Percentiles rank a stretch among this genome's conserved stretches.
Evolutionary conservation across 2,329 filamentous ascomycete species (phyloP).

Genomic region (Aureobasidium sp.): DNA sequence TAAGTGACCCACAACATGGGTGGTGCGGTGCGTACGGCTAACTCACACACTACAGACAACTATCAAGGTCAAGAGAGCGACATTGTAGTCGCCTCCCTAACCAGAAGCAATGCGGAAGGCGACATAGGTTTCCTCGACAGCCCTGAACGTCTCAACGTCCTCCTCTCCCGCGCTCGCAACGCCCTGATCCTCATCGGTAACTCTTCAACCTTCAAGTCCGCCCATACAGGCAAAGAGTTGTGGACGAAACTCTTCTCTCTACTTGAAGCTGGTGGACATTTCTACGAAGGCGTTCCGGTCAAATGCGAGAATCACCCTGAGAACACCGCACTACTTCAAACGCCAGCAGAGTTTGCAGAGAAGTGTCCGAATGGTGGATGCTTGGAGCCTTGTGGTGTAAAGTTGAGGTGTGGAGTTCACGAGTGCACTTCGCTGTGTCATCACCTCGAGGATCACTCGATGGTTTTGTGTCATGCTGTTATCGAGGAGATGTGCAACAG

Average conservation of each 20-base stretch:
- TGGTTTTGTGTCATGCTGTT: constrained; percentile 35
- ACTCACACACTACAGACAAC: constrained; percentile 36
- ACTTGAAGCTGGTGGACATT: constrained; percentile 20
- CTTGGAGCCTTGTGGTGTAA: constrained; percentile 43
- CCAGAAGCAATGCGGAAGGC: constrained; percentile 54
- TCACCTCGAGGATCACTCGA: constrained; percentile 48
- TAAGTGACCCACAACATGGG: not conserved
- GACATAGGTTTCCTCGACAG: constrained; percentile 59
- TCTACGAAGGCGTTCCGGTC: constrained; percentile 49
- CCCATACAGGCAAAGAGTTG: constrained; percentile 12
- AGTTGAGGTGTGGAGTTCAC: constrained; percentile 50
- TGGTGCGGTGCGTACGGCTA: too few species aligned
- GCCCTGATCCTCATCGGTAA: constrained; percentile 67
- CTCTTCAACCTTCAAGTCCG: constrained; percentile 23
- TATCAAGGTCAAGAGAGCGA: constrained; percentile 72
- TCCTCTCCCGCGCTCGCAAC: constrained; percentile 57
- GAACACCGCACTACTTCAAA: constrained; percentile 36
- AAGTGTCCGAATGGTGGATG: constrained; percentile 65
- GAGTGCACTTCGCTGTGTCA: constrained; percentile 55
- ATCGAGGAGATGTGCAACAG: not conserved
- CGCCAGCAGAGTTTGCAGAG: constrained; percentile 49
- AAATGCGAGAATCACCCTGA: constrained; percentile 53
- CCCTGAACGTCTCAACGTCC: constrained; percentile 59
- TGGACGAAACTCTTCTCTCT: constrained; percentile 17
- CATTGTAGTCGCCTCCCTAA: constrained; percentile 60